phyloP scores from a whole-genome alignment of 2,329 filamentous ascomycete genomes.

The Microcyclospora tardicrescens region DNA sequence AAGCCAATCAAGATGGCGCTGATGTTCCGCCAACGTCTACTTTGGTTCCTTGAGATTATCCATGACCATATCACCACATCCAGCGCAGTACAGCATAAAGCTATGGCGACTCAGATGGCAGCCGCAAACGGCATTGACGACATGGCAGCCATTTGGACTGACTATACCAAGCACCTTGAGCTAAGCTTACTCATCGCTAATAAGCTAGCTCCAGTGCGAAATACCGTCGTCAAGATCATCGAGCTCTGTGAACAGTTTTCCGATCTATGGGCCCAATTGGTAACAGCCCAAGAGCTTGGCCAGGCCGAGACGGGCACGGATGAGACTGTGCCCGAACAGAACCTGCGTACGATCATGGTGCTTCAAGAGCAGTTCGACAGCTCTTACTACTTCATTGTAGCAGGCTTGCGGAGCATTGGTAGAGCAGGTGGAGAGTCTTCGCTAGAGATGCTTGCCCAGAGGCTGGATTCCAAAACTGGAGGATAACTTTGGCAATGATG shows the following conservation, averaged over 20 bases:
- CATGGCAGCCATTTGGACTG: slow-evolving; percentile 60
- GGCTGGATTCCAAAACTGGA: slow-evolving; percentile 44
- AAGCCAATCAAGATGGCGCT: slow-evolving; percentile 32
- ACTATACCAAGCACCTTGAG: slow-evolving; percentile 49
- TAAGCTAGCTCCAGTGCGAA: slow-evolving; percentile 56
- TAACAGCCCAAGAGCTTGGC: not conserved
- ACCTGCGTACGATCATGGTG: slow-evolving; percentile 6
- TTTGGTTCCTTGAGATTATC: slow-evolving; percentile 66
- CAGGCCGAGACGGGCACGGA: slow-evolving; percentile 5
- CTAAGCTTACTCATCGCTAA: slow-evolving; percentile 57
- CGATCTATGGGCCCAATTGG: slow-evolving; percentile 37
- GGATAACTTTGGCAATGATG: too few species aligned
- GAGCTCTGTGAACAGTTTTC: slow-evolving; percentile 62
- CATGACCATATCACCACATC: slow-evolving; percentile 65
- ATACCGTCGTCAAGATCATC: slow-evolving; percentile 61
- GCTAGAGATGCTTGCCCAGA: slow-evolving; percentile 74
- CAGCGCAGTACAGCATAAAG: slow-evolving; percentile 46
- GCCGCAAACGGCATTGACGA: slow-evolving; percentile 61
- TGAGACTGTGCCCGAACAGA: slow-evolving; percentile 19
- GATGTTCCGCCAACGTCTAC: slow-evolving; percentile 44
- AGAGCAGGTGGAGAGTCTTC: slow-evolving; percentile 57
- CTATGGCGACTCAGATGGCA: slow-evolving; percentile 45
- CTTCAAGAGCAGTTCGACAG: slow-evolving; percentile 45
- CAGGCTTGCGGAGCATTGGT: slow-evolving; percentile 61
- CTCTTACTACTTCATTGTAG: slow-evolving; percentile 55